Evolutionary conservation across 768 basidiomycete genomes (phyloP).

Genomic region (Mycena polygramma): DNA sequence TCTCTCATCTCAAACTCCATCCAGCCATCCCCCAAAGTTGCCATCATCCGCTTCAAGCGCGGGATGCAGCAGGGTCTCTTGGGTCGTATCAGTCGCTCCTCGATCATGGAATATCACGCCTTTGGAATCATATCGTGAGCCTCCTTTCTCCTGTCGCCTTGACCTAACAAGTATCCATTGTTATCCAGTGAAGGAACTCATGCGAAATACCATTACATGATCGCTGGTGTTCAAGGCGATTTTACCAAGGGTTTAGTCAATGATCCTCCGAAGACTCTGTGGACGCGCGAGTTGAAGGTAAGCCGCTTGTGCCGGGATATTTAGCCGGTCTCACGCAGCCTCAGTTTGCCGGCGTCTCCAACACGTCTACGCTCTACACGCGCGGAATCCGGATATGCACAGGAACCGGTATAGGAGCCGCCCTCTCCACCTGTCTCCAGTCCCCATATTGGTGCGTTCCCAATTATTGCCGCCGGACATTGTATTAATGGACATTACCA

Average conservation of each 20-base stretch:
- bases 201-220: constrained; percentile 84
- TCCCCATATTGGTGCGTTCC: constrained; percentile 74
- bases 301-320: constrained; percentile 11
- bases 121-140: constrained; percentile 81
- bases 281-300: constrained; percentile 88
- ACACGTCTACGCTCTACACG: constrained; percentile 84
- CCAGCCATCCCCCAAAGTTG: constrained; percentile 85
- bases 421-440: constrained; percentile 84
- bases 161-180: neutral
- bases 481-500: constrained; percentile 39
- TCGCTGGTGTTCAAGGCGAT: constrained; percentile 84
- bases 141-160: neutral
- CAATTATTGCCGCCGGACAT: neutral
- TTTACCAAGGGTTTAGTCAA: constrained; percentile 81
- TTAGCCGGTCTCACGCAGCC: constrained; percentile 21
- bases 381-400: constrained; percentile 87
- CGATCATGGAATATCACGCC: constrained; percentile 86
- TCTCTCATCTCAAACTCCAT: constrained; percentile 25
- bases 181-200: constrained; percentile 72
- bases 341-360: constrained; percentile 87
- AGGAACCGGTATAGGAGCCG: constrained; percentile 85
- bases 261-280: constrained; percentile 60
- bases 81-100: constrained; percentile 77
- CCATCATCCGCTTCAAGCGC: constrained; percentile 81
- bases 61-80: constrained; percentile 90